Evolutionary conservation across 2,329 filamentous ascomycete species (phyloP).

Genomic region (Ophiocordyceps camponoti-saundersi): DNA sequence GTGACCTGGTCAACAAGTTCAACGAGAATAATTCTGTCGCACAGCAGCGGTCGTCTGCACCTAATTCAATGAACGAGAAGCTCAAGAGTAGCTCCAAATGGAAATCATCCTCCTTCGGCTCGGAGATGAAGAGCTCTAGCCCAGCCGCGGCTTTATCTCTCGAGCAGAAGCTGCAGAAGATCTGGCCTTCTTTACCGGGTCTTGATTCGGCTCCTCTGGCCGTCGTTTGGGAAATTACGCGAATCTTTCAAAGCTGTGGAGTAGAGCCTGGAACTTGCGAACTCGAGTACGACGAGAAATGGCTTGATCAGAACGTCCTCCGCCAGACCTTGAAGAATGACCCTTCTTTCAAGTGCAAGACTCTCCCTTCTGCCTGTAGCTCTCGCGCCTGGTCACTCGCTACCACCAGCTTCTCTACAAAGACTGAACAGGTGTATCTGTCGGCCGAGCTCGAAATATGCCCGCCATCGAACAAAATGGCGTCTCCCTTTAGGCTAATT

Average conservation of each 20-base stretch:
- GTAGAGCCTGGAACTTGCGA: constrained; percentile 19
- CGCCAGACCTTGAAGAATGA: constrained; percentile 22
- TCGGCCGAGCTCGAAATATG: constrained; percentile 18
- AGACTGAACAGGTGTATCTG: constrained; percentile 23
- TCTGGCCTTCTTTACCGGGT: constrained; percentile 16
- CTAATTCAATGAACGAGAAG: background rate
- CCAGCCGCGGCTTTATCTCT: background rate
- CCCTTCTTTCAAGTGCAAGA: constrained; percentile 22
- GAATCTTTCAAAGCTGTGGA: constrained; percentile 27
- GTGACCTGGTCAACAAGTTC: background rate
- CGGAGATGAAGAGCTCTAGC: too few species aligned
- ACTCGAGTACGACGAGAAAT: constrained; percentile 18
- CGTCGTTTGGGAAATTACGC: constrained; percentile 34
- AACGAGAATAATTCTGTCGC: background rate
- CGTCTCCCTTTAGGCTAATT: constrained; percentile 25
- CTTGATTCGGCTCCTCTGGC: constrained; percentile 28
- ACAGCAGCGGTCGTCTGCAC: background rate
- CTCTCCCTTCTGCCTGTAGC: constrained; percentile 29
- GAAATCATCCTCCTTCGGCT: too few species aligned
- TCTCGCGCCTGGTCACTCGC: constrained; percentile 28
- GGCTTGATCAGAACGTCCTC: constrained; percentile 26
- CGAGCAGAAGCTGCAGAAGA: constrained; percentile 13
- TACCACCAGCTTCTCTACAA: constrained; percentile 16
- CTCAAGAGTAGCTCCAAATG: background rate
- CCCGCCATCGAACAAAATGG: constrained; percentile 16